phyloP scores from a whole-genome alignment of 805 yeast species.

The Yamadazyma laniorum region DNA sequence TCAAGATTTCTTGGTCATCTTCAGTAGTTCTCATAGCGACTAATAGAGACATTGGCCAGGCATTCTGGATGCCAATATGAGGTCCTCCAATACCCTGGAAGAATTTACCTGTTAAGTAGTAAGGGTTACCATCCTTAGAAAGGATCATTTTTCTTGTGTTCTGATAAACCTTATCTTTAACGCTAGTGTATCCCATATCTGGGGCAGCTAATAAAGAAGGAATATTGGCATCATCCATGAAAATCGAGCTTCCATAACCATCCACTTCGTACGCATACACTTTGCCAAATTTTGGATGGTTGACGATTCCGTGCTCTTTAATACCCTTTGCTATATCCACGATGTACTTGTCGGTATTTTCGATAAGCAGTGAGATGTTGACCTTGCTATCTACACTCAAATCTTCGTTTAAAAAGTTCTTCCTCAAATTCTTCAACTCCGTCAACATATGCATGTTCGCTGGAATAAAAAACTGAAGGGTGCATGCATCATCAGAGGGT shows the following conservation, averaged over 20 bases:
- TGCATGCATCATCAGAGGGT: slow-evolving; percentile 85
- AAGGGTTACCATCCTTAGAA: slow-evolving; percentile 72
- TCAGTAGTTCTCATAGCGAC: slow-evolving; percentile 72
- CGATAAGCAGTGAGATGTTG: slow-evolving; percentile 13
- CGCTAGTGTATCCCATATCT: slow-evolving; percentile 62
- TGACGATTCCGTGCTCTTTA: slow-evolving; percentile 58
- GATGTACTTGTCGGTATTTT: slow-evolving; percentile 36
- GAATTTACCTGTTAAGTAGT: slow-evolving; percentile 57
- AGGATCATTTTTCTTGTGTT: slow-evolving; percentile 79
- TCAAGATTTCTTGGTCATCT: slow-evolving; percentile 64
- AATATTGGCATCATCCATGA: slow-evolving; percentile 90
- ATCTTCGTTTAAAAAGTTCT: slow-evolving; percentile 14
- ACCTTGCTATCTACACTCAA: slow-evolving; percentile 13
- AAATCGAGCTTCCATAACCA: slow-evolving; percentile 70
- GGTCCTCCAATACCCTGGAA: slow-evolving; percentile 90
- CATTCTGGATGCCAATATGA: slow-evolving; percentile 74
- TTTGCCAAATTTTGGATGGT: slow-evolving; percentile 67
- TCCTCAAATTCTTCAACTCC: slow-evolving; percentile 48
- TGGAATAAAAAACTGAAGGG: slow-evolving; percentile 78
- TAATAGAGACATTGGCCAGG: slow-evolving; percentile 91
- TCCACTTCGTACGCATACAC: slow-evolving; percentile 90
- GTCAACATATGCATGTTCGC: slow-evolving; percentile 76
- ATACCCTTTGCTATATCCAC: slow-evolving; percentile 52
- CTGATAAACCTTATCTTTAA: slow-evolving; percentile 59
- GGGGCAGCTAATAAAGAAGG: slow-evolving; percentile 82